These are phyloP conservation scores for Monosporozyma aerobia DNA, from an alignment of 805 yeast species.

Conservation along the genomic window DNA sequence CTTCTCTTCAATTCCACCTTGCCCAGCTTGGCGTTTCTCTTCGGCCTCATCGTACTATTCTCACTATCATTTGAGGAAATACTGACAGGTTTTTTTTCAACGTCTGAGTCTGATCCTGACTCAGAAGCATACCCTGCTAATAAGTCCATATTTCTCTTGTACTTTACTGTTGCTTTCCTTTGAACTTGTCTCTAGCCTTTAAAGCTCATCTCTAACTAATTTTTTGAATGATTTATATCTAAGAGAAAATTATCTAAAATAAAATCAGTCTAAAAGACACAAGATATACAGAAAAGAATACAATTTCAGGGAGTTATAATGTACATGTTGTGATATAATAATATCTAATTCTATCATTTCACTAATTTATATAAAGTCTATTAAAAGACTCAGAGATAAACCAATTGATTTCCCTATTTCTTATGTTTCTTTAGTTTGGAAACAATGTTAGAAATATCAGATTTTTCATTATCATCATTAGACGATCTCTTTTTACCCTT, in stretches of 20 bases:
- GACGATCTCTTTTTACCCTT: not conserved
- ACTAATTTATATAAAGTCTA: not conserved
- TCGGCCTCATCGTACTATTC: not conserved
- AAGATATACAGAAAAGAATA: not conserved
- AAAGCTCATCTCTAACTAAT: not conserved
- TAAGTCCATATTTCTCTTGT: slow-evolving; percentile 10
- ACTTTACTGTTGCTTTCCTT: not conserved
- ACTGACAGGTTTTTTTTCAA: not conserved
- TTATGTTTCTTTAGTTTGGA: slow-evolving; percentile 4
- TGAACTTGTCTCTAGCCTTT: not conserved
- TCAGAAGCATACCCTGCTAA: slow-evolving; percentile 14
- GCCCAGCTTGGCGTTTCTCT: slow-evolving; percentile 5
- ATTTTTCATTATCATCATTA: slow-evolving; percentile 6
- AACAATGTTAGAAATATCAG: slow-evolving; percentile 8
- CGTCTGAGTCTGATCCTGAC: slow-evolving; percentile 12
- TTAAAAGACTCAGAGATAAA: not conserved
- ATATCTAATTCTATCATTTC: not conserved
- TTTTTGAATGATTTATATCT: not conserved
- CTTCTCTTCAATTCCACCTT: slow-evolving; percentile 12
- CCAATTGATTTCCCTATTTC: not conserved
- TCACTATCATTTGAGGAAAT: not conserved
- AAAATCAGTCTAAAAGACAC: not conserved
- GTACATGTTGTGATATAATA: not conserved
- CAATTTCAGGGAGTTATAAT: not conserved
- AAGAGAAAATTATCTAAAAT: not conserved